These are phyloP conservation scores for Annulohypoxylon bovei DNA, from an alignment of 495 filamentous ascomycete genomes.

Conservation along the genomic window DNA sequence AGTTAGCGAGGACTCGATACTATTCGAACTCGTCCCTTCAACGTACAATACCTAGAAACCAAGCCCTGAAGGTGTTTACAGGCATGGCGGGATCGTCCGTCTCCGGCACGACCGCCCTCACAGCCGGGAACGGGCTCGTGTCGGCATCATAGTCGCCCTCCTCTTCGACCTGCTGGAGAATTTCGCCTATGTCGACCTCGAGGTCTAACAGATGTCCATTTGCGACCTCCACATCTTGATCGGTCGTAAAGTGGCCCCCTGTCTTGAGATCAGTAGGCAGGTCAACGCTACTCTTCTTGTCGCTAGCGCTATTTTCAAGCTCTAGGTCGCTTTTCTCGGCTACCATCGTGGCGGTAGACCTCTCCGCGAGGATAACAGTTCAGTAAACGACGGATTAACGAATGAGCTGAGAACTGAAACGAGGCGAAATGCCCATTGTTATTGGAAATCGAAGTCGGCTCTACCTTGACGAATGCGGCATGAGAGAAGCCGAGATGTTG, in stretches of 20 bases:
- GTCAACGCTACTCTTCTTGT: constrained; percentile 22
- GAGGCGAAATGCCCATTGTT: not conserved
- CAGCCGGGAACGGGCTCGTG: constrained; percentile 52
- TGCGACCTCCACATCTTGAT: constrained; percentile 39
- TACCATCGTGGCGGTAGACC: constrained; percentile 8
- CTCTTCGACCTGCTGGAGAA: constrained; percentile 48
- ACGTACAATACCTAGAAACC: constrained; percentile 45
- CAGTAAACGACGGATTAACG: not conserved
- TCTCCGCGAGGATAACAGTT: not conserved
- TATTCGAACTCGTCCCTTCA: not conserved
- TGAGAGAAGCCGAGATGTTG: not conserved
- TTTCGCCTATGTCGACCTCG: constrained; percentile 44
- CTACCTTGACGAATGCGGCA: not conserved
- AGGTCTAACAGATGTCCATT: constrained; percentile 46
- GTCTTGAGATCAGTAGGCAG: constrained; percentile 13
- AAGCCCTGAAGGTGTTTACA: constrained; percentile 46
- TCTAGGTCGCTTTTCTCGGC: not conserved
- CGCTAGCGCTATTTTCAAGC: not conserved
- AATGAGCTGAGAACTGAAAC: not conserved
- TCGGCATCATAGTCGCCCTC: constrained; percentile 49
- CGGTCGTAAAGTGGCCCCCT: not conserved
- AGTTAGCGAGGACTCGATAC: not conserved
- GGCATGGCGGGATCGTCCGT: constrained; percentile 46
- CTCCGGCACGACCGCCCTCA: constrained; percentile 53
- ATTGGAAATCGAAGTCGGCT: not conserved